A percentile compares a stretch with the other conserved stretches of the same genome.
Conservation (phyloP, 2,329 filamentous ascomycete genomes). For the Botrytis hyacinthi region DNA sequence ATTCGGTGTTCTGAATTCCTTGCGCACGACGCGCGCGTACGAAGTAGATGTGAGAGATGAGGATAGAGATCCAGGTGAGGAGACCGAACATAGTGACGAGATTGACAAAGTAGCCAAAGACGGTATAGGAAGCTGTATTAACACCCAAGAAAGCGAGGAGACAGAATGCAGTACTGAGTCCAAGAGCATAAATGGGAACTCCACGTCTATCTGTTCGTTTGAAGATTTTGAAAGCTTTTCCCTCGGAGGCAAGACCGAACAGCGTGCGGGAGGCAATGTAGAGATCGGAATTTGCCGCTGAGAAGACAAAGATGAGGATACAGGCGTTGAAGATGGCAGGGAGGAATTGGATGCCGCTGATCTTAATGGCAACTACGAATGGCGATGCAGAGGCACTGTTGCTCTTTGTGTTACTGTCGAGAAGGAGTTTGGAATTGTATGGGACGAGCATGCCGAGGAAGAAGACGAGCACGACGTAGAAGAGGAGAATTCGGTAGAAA, state of each 20-base stretch:
- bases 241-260: slow-evolving; percentile 64
- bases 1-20: slow-evolving; percentile 51
- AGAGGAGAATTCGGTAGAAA: slow-evolving; percentile 59
- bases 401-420: slow-evolving; percentile 45
- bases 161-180: slow-evolving; percentile 51
- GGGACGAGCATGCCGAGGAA: slow-evolving; percentile 61
- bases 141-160: slow-evolving; percentile 65
- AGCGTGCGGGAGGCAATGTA: slow-evolving; percentile 69
- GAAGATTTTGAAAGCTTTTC: slow-evolving; percentile 64
- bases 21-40: slow-evolving; percentile 62
- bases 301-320: slow-evolving; percentile 66
- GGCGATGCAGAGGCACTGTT: slow-evolving; percentile 47
- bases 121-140: slow-evolving; percentile 57
- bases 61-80: slow-evolving; percentile 39
- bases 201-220: slow-evolving; percentile 53
- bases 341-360: slow-evolving; percentile 61
- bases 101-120: slow-evolving; percentile 71
- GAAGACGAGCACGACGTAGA: slow-evolving; percentile 60
- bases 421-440: slow-evolving; percentile 59
- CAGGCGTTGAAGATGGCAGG: slow-evolving; percentile 68
- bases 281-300: slow-evolving; percentile 56
- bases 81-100: slow-evolving; percentile 49
- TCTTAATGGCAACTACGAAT: slow-evolving; percentile 59
- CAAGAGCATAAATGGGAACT: slow-evolving; percentile 50
- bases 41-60: slow-evolving; percentile 69